Evolutionary conservation across 768 basidiomycete species (phyloP), one percentile per base, ranked within the genome.

Genomic region (Amanita fuliginea): DNA sequence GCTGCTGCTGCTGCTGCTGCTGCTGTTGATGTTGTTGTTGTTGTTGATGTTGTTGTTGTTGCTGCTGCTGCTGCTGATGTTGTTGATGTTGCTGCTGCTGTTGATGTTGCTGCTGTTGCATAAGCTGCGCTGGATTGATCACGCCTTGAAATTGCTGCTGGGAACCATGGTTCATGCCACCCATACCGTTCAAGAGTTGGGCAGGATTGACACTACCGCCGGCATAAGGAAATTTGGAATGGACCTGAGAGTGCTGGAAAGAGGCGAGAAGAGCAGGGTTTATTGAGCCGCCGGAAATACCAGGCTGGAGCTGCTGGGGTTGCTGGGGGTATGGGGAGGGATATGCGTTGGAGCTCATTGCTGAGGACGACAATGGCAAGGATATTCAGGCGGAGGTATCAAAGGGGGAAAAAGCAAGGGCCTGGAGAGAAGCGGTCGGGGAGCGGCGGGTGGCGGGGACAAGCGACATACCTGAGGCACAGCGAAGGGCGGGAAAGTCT

Each of bases 71-170:
- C 40, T 69, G 67, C 33, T 69, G 62, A 41, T 69, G 67, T 33
- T 69, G 67, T 53, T 52, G 22, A 0, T 53, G 49, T 46, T 64
- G 62, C 30, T 69, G 43, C 0, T 44, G 43, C 0, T 44, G 43
- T 0, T 42, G 41, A 1, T 64, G 61, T 35, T 69, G 67, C 33
- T 69, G 62, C 42, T 69, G 67, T 35, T 69, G 67, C 11, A 68
- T 55, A 9, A 68, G 57, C 44, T 68, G 67, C 0, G 67, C 65
- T 8, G 67, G 67, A 0, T 66, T 68, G 53, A 69, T 58, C 0
- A 58, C 62, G 50, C 61, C 60, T 24, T 46, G 51, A 24, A 44
- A 10, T 30, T 33, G 35, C 32, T 51, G 49, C 22, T 53, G 53
- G 32, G 36, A 10, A 24, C 40, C 46, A 30, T 46, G 44, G 33